These are phyloP conservation scores for Suhomyces bribrorum DNA, from an alignment of 1,139 yeast species.

Conservation along the genomic window DNA sequence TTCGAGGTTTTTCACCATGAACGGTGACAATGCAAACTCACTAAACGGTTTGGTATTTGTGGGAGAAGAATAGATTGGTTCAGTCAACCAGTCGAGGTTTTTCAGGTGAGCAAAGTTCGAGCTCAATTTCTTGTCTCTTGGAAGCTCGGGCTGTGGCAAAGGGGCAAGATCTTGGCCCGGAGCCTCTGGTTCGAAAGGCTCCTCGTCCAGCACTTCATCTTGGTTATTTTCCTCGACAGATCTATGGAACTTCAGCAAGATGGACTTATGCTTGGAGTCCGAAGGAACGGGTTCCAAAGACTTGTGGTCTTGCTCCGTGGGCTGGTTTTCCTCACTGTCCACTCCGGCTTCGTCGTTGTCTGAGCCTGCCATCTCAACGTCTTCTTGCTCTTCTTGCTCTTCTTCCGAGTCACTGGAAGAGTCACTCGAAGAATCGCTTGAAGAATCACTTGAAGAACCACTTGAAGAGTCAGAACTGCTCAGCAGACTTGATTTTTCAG, in stretches of 20 bases:
- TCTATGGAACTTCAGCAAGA: slow-evolving; percentile 32
- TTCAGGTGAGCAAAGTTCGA: slow-evolving; percentile 42
- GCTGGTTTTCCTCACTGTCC: slow-evolving; percentile 2
- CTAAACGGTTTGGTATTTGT: slow-evolving; percentile 41
- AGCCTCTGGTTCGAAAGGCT: slow-evolving; percentile 28
- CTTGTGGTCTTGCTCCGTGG: slow-evolving; percentile 9
- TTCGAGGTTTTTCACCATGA: slow-evolving; percentile 48
- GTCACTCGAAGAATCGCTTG: not conserved
- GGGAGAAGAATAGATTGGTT: slow-evolving; percentile 59
- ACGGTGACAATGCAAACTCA: slow-evolving; percentile 42
- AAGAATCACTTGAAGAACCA: not conserved
- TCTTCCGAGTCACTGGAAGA: slow-evolving; percentile 1
- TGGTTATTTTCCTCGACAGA: slow-evolving; percentile 14
- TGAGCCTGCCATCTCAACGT: not conserved
- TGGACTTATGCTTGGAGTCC: slow-evolving; percentile 30
- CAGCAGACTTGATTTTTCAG: too few relatives aligned
- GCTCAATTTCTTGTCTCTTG: slow-evolving; percentile 48
- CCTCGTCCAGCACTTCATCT: slow-evolving; percentile 23
- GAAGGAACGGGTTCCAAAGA: slow-evolving; percentile 7
- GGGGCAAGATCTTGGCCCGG: slow-evolving; percentile 63
- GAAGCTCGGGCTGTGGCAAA: slow-evolving; percentile 77
- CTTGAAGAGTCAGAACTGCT: not conserved
- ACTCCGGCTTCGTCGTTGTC: slow-evolving; percentile 4
- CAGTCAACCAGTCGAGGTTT: slow-evolving; percentile 64
- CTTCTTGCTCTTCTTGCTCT: not conserved